Conservation (phyloP, 768 basidiomycete species). For the Pisolithus microcarpus region DNA sequence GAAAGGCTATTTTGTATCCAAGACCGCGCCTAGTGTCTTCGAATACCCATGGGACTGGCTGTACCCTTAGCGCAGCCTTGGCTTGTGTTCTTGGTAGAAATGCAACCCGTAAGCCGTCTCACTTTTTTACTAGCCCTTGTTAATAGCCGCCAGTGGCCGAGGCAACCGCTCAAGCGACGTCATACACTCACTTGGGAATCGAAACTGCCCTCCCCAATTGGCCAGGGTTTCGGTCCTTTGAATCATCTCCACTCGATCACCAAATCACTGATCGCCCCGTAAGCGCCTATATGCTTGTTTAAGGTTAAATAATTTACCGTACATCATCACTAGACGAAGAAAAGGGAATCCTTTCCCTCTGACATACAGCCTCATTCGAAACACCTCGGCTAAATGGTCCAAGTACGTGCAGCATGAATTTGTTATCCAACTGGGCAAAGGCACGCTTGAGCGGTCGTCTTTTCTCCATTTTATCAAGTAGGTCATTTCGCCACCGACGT, state of each 20-base stretch:
- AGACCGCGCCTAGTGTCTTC: conserved; percentile 56
- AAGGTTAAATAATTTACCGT: not conserved
- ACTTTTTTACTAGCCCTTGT: not conserved
- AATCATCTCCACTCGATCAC: conserved; percentile 72
- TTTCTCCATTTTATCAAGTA: conserved; percentile 87
- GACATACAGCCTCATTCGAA: conserved; percentile 53
- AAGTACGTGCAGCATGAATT: conserved; percentile 81
- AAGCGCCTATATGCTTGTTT: conserved; percentile 26
- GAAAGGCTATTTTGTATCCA: conserved; percentile 43
- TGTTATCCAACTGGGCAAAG: conserved; percentile 65
- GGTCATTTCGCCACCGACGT: conserved; percentile 9
- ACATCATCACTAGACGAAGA: conserved; percentile 41
- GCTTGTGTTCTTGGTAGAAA: conserved; percentile 56
- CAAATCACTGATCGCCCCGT: conserved; percentile 45
- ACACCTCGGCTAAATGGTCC: conserved; percentile 53
- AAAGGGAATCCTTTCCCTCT: conserved; percentile 60
- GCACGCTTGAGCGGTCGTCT: conserved; percentile 53
- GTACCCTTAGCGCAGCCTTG: conserved; percentile 82
- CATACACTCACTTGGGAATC: conserved; percentile 74
- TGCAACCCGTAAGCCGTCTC: conserved; percentile 28
- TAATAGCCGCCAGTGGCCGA: conserved; percentile 37
- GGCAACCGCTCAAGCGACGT: conserved; percentile 52
- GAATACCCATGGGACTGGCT: conserved; percentile 89
- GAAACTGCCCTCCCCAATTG: conserved; percentile 58
- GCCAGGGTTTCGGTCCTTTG: conserved; percentile 74